A percentile compares a stretch with the other conserved stretches of the same genome.
These are phyloP conservation scores for Epichloe aotearoae DNA, from an alignment of 2,329 filamentous ascomycete species.

Conservation along the genomic window DNA sequence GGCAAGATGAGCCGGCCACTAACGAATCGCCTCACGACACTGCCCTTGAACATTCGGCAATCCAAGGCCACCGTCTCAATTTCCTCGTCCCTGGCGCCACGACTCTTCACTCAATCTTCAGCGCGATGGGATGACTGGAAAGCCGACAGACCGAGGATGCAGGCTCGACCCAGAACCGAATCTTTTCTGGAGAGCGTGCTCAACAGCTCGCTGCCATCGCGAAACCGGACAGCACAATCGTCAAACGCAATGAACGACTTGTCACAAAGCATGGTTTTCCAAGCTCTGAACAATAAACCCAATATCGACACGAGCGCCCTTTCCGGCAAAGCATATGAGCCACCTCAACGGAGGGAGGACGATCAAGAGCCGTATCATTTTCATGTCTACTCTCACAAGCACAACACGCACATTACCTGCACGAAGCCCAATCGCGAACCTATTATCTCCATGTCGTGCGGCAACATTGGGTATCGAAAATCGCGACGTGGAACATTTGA, in stretches of 20 bases:
- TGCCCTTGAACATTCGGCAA: constrained; percentile 18
- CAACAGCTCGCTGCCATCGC: constrained; percentile 12
- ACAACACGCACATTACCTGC: constrained; percentile 91
- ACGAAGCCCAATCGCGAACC: constrained; percentile 69
- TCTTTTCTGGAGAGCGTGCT: constrained; percentile 22
- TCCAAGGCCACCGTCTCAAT: constrained; percentile 11
- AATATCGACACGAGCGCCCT: constrained; percentile 21
- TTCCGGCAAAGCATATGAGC: constrained; percentile 10
- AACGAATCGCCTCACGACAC: constrained; percentile 29
- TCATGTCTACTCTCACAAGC: constrained; percentile 75
- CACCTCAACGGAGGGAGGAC: constrained; percentile 20
- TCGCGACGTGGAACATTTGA: constrained; percentile 71
- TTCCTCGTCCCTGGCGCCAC: constrained; percentile 12
- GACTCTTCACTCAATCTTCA: constrained; percentile 28
- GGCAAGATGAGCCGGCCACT: constrained; percentile 31
- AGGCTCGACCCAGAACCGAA: constrained; percentile 15
- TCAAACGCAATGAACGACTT: constrained; percentile 21
- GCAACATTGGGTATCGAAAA: constrained; percentile 88
- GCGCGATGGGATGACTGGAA: constrained; percentile 15
- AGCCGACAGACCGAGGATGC: constrained; percentile 10
- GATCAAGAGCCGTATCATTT: constrained; percentile 62
- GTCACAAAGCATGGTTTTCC: constrained; percentile 26
- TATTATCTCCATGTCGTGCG: constrained; percentile 67
- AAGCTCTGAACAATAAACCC: constrained; percentile 21
- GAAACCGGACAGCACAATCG: constrained; percentile 9